Conservation (phyloP, 176 grass and related monocot genomes). For the Oryza meridionalis region DNA sequence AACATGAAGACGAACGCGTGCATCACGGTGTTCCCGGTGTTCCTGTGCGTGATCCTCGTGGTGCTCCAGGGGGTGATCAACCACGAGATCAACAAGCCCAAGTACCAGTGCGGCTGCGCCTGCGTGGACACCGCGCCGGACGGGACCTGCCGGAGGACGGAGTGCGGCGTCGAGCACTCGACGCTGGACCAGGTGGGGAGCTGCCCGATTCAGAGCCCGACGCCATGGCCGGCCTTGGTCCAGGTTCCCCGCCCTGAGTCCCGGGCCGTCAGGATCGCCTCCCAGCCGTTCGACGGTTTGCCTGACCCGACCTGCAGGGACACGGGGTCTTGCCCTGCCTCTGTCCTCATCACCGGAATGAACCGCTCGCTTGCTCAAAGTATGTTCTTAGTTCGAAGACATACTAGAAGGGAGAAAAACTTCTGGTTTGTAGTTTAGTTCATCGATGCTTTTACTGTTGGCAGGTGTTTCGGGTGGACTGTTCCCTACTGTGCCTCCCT, state of each 20-base stretch:
- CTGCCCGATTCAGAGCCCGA: slow-evolving; percentile 67
- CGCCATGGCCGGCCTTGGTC: slow-evolving; percentile 67
- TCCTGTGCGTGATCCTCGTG: slow-evolving; percentile 70
- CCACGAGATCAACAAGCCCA: slow-evolving; percentile 72
- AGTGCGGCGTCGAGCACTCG: slow-evolving; percentile 77
- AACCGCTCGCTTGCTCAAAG: slow-evolving; percentile 73
- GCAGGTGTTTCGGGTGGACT: slow-evolving; percentile 62
- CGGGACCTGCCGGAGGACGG: slow-evolving; percentile 55
- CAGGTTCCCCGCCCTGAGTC: slow-evolving; percentile 64
- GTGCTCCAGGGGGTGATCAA: slow-evolving; percentile 58
- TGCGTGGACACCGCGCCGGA: slow-evolving; percentile 49
- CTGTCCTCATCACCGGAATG: slow-evolving; percentile 65
- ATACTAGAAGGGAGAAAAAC: neutral
- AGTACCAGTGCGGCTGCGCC: slow-evolving; percentile 73
- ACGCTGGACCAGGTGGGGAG: slow-evolving; percentile 68
- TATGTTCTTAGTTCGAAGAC: slow-evolving; percentile 1
- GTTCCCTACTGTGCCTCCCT: slow-evolving; percentile 49
- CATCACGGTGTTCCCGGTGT: slow-evolving; percentile 69
- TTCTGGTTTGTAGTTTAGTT: neutral
- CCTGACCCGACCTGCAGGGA: slow-evolving; percentile 55
- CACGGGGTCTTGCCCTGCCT: slow-evolving; percentile 59
- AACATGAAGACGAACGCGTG: slow-evolving; percentile 85
- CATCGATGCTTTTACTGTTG: neutral
- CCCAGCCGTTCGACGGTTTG: slow-evolving; percentile 43
- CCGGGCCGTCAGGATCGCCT: slow-evolving; percentile 37